Base-by-base conservation (phyloP, 2,329 filamentous ascomycete genomes). In the Rhinocladiella similis region DNA sequence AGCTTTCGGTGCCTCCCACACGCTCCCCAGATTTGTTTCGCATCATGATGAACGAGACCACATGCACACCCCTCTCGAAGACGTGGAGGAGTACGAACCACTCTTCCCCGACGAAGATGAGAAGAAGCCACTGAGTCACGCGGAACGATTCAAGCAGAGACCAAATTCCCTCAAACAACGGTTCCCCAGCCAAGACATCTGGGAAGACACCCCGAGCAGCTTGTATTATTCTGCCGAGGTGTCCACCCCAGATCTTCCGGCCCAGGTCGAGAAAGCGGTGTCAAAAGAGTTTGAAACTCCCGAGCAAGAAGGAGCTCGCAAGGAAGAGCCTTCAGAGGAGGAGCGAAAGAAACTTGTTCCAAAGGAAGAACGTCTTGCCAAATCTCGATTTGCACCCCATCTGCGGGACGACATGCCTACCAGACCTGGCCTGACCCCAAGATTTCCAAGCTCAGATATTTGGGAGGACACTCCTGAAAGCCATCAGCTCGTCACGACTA, bases 391-490 rank as follows among this genome's bases (percentile, higher is more conserved):
- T 57, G 75, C 80, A 57, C 69, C 78, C 16, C 81, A 81, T 66
- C 73, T 86, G 14, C 69, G 75, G 6, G 73, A 80, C 46, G 79
- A 83, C 39, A 70, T 74, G 39, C 66, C 72, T 14, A 57, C 66
- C 16, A 74, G 87, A 19, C 83, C 87, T 4, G 77, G 77, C 14
- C 69, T 82, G 64, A 78, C 84, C 56, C 85, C 87, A 50, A 85
- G 91, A 12, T 97, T 97, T 71, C 93, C 93, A 0, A 96, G 92
- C 70, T 85, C 86, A 53, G 93, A 97, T 73, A 85, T 97, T 41
- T 97, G 93, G 93, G 93, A 97, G 75, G 93, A 97, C 70, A 86
- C 84, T 0, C 93, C 93, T 1, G 91, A 96, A 66, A 93, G 90
- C 67, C 82, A 89, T 55, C 82, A 88, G 61, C 81, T 95, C 18